phyloP scores from a whole-genome alignment of 345 rosid species.

The Rhizophora apiculata region DNA sequence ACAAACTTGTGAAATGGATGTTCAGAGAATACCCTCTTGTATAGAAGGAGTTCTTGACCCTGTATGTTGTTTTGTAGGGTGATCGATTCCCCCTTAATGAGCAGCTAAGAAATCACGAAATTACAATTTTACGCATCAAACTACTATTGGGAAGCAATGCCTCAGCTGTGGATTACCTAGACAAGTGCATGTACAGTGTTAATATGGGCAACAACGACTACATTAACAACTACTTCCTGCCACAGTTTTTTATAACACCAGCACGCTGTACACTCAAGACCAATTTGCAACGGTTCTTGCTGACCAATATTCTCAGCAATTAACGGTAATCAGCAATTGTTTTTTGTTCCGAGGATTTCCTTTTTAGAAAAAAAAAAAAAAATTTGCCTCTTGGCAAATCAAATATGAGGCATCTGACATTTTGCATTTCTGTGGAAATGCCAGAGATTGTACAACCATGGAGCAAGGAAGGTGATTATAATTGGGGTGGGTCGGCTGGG shows the following conservation, averaged over 20 bases:
- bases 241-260: not conserved
- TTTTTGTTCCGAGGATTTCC: not conserved
- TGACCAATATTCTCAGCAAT: constrained; percentile 11
- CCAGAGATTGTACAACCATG: constrained; percentile 23
- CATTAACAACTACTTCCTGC: constrained; percentile 18
- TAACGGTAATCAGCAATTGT: constrained; percentile 13
- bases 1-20: too few species aligned
- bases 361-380: too few species aligned
- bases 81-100: not conserved
- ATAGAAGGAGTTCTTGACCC: not conserved
- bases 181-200: constrained; percentile 15
- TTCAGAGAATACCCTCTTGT: too few species aligned
- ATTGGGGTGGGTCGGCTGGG: constrained; percentile 32
- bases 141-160: not conserved
- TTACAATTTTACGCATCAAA: not conserved
- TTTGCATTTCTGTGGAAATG: too few species aligned
- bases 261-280: constrained; percentile 19
- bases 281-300: constrained; percentile 30
- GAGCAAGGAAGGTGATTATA: constrained; percentile 36
- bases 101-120: constrained; percentile 2
- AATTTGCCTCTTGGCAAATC: too few species aligned
- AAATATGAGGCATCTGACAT: too few species aligned
- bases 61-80: constrained; percentile 1
- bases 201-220: constrained; percentile 16
- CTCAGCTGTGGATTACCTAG: constrained; percentile 13